Base-by-base conservation (phyloP, 192 early-diverging fungal genomes). In the Chytriomyces sp. region DNA sequence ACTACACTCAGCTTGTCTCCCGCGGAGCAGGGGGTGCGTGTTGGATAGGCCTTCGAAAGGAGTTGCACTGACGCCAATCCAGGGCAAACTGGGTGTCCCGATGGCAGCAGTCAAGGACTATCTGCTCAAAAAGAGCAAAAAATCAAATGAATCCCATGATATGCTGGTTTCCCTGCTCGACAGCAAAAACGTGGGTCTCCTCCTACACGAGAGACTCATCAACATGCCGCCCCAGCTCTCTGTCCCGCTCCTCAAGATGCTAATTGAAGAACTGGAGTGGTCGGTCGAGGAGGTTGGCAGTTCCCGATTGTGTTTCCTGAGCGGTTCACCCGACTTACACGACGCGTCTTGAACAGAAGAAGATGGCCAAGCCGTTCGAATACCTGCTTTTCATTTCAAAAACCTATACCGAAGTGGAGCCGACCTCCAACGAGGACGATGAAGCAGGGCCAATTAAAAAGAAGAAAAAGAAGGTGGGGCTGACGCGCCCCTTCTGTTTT, bases 191-290 rank as follows among this genome's bases (percentile, higher is more conserved):
- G 78, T 87, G 17, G 94, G 89, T 0, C 64, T 95, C 59, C 72
- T 99, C 28, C 26, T 99, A 25, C 93, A 88, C 70, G 95, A 97
- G 65, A 82, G 96, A 5, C 86, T 99, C 28, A 86, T 99, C 75
- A 99, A 99, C 75, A 94, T 99, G 93, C 96, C 96, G 10, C 93
- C 94, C 31, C 91, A 96, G 72, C 84, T 97, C 7, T 87, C 91
- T 1, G 90, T 94, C 22, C 94, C 92, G 1, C 93, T 99, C 93
- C 90, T 94, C 70, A 89, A 86, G 30, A 93, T 97, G 93, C 82
- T 97, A 39, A 64, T 86, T 38, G 91, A 94, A 41, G 96, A 97
- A 72, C 79, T 94, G 52, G 80, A 91, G 57, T 83, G 85, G 82
- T 90, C 90, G 12, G 75, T 90, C 19, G 89, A 88, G 4, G 88